Conservation (phyloP, 106 monocot species). For the Acorus gramineus region DNA sequence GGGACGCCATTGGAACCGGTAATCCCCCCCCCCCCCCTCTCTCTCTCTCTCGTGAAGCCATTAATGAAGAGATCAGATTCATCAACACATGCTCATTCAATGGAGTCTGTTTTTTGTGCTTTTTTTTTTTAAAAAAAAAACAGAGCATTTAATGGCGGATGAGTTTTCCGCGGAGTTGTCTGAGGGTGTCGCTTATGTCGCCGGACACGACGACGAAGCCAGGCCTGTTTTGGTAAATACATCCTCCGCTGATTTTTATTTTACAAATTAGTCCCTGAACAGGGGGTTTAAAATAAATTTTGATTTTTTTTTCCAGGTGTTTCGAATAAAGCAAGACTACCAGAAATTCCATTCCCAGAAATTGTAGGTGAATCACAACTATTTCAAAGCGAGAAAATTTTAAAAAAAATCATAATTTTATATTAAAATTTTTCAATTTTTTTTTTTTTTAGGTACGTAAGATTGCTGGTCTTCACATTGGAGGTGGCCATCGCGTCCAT, state of each 20-base stretch:
- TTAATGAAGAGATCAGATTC: no score
- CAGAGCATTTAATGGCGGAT: conserved; percentile 89
- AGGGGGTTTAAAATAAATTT: no score
- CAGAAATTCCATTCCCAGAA: conserved; percentile 76
- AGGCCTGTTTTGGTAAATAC: conserved; percentile 73
- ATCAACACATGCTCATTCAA: neutral
- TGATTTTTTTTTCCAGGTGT: conserved; percentile 36
- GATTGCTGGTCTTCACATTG: conserved; percentile 82
- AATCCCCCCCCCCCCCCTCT: neutral
- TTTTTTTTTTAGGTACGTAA: conserved; percentile 30
- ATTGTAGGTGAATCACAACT: conserved; percentile 38
- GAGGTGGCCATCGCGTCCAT: conserved; percentile 82
- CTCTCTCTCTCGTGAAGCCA: no score
- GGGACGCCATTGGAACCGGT: conserved; percentile 80
- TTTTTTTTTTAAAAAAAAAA: neutral
- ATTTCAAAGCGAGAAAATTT: no score
- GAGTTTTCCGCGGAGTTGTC: conserved; percentile 88
- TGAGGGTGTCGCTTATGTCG: conserved; percentile 81
- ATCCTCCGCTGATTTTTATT: neutral
- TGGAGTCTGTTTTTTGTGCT: neutral
- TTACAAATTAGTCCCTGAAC: no score
- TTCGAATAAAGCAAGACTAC: conserved; percentile 91
- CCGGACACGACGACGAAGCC: conserved; percentile 83
- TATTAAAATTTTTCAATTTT: neutral
- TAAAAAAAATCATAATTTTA: neutral